Base-by-base conservation (phyloP, 2,329 filamentous ascomycete genomes). In the Aspergillus ruber region DNA sequence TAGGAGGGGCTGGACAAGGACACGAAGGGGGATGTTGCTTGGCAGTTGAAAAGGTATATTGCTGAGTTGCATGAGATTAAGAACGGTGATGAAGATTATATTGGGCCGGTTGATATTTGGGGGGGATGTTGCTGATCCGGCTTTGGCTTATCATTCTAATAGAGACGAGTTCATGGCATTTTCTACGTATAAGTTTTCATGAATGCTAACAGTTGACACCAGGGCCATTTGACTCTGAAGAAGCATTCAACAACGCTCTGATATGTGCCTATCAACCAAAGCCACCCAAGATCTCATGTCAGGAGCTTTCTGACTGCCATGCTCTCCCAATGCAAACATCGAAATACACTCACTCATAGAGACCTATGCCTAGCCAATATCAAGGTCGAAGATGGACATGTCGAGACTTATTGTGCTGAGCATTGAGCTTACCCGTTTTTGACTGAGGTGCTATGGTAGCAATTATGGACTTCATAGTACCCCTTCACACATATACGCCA, bases 361-460 rank as follows among this genome's bases (percentile, higher is more conserved):
- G 62, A 66, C 45, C 45, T 66, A 38, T 53, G 61, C 42, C 54
- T 44, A 10, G 57, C 59, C 50, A 67, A 67, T 46, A 63, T 68
- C 45, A 55, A 67, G 13, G 51, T 66, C 20, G 50, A 55, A 8
- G 38, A 52, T 41, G 57, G 52, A 20, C 9, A 47, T 18, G 52
- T 64, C 33, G 55, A 61, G 32, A 56, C 57, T 4, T 65, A 53
- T 48, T 42, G 17, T 42, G 13, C 40, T 12, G 40, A 42, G 25
- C 29, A 29, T 42, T 13, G 20, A 20, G 20, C 15, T 27, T 21
- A 42, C 18, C 25, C 5, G 21, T 42, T 42, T 21, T 27, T 42
- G 40, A 42, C n/a, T 27, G 40, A 42, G 23, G 25, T 21, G 15
- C 23, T 42, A 29, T 42, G 40, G 40, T 15, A 18, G 15, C 15